Conservation (phyloP, 2,329 filamentous ascomycete genomes). For the Allantophomopsis cytisporea region DNA sequence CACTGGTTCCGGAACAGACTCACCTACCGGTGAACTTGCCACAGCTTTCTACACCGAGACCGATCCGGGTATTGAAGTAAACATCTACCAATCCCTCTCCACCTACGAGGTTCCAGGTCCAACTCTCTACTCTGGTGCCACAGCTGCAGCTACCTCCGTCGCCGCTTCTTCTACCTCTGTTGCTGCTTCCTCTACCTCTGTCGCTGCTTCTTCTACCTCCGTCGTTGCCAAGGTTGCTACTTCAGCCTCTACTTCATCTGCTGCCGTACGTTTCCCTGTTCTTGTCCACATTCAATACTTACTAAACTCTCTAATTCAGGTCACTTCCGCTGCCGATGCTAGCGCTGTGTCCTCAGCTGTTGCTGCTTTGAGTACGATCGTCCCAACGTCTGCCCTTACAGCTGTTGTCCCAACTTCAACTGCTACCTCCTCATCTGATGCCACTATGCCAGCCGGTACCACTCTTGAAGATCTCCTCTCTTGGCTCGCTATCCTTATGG, state of each 20-base stretch:
- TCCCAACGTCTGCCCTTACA: background rate
- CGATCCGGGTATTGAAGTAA: constrained; percentile 26
- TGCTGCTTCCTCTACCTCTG: constrained; percentile 1
- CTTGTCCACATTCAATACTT: too few species aligned
- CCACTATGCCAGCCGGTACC: background rate
- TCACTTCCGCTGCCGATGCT: too few species aligned
- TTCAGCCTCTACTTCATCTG: constrained; percentile 2
- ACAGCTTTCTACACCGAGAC: constrained; percentile 23
- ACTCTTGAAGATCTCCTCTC: background rate
- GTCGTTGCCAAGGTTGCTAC: background rate
- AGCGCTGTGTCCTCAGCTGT: background rate
- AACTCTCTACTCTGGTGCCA: constrained; percentile 12
- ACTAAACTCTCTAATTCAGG: too few species aligned
- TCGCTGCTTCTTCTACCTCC: constrained; percentile 2
- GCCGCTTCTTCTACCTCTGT: background rate
- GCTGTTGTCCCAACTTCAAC: background rate
- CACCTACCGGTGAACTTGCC: constrained; percentile 20
- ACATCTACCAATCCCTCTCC: constrained; percentile 21
- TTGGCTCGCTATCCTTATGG: background rate
- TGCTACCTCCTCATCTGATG: background rate
- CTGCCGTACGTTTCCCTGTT: background rate
- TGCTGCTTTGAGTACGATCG: background rate
- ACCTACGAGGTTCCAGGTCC: constrained; percentile 21
- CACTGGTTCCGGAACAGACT: constrained; percentile 25
- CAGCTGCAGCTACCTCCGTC: constrained; percentile 4